Base-by-base conservation (phyloP, 208 protist species). In the Acanthamoeba rhysodes region DNA sequence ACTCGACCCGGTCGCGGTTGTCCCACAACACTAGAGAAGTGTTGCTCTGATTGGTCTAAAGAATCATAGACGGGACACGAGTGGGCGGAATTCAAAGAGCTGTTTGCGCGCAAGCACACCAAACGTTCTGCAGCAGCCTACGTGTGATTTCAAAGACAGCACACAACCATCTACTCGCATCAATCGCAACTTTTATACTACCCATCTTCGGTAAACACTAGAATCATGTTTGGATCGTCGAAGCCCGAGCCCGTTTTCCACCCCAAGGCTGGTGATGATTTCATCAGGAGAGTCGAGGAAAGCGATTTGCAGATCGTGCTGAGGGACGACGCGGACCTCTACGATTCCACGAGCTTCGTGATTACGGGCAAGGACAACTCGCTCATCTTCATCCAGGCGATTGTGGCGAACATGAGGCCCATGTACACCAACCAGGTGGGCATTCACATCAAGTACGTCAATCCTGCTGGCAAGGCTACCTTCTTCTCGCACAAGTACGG, bases 401-500 rank as follows among this genome's bases (percentile, higher is more conserved):
- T 93, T 37, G 20, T 93, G 87, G 87, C 87, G 37, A 93, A 93
- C 87, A 57, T 93, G 87, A 93, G 64, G 87, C 87, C 87, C 64
- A 93, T 93, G 87, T 93, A 93, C 87, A 93, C 59, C n/a, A n/a
- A 93, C 37, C 87, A 93, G 37, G 87, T 93, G 34, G 87, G 87
- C 34, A 76, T 93, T 50, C 87, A 93, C 87, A 93, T 93, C 87
- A 93, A 93, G 62, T 93, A 93, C 62, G 87, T 93, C 62, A 76
- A 76, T 32, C 87, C 87, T n/a, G 55, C 87, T 37, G 87, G 87
- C 29, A 68, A 93, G 87, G n/a, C 37, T 27, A 93, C 87, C 37
- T 18, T 76, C 87, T 93, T 76, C 59, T 93, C 87, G 41, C 55
- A 93, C 59, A 93, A 93, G 87, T 93, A 93, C 62, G 87, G 48